phyloP scores from a whole-genome alignment of 495 filamentous ascomycete species.

The Amphirosellinia nigrospora region DNA sequence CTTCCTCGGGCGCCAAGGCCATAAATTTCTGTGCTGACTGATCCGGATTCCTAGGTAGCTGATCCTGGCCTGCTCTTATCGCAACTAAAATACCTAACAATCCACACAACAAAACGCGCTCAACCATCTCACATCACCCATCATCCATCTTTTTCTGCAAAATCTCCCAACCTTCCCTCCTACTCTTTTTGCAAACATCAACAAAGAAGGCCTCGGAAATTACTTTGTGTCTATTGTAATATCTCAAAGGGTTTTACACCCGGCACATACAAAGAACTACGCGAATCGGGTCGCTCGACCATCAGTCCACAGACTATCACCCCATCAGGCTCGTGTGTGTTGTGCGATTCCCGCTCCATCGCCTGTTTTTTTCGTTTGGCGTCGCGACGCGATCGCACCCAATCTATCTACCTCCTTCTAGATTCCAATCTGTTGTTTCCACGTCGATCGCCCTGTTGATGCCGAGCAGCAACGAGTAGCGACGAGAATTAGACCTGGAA shows the following conservation, averaged over 20 bases:
- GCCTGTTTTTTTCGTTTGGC: not conserved
- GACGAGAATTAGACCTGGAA: not conserved
- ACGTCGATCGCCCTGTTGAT: not conserved
- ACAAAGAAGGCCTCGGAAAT: not conserved
- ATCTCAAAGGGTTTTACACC: not conserved
- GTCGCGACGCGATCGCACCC: not conserved
- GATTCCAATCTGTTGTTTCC: not conserved
- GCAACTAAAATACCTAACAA: constrained; percentile 26
- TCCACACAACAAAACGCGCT: constrained; percentile 26
- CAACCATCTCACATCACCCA: constrained; percentile 14
- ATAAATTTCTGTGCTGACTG: constrained; percentile 9
- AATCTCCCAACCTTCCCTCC: not conserved
- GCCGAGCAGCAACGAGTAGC: constrained; percentile 6
- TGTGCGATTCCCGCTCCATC: not conserved
- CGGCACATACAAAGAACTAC: not conserved
- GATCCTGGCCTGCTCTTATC: constrained; percentile 16
- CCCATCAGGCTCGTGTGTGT: constrained; percentile 21
- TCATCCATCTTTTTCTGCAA: constrained; percentile 2
- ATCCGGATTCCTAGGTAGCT: constrained; percentile 1
- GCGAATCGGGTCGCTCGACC: not conserved
- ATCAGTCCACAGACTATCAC: constrained; percentile 1
- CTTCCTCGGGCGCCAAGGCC: constrained; percentile 10
- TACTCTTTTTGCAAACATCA: constrained; percentile 2
- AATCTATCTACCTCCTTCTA: not conserved
- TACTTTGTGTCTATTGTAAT: not conserved